Evolutionary conservation across 2,329 filamentous ascomycete species (phyloP).

Genomic region (Tolypocladium tropicale): DNA sequence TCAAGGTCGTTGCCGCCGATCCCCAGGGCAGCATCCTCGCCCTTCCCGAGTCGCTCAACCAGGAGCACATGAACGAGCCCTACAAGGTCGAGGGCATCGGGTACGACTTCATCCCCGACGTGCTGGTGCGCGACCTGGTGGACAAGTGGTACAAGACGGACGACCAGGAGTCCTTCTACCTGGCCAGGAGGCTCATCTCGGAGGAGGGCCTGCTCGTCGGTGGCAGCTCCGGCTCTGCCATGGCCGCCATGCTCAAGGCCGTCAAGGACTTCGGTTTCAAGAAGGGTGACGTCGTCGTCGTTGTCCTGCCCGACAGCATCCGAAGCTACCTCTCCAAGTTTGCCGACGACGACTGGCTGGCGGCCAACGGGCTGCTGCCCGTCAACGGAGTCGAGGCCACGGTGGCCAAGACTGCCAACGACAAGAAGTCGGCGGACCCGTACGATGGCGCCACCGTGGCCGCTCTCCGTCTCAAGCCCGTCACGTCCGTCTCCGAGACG

Average conservation of each 20-base stretch:
- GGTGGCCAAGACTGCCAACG: slow-evolving; percentile 23
- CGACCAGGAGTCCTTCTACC: slow-evolving; percentile 81
- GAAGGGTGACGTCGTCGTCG: slow-evolving; percentile 81
- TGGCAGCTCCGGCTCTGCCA: slow-evolving; percentile 85
- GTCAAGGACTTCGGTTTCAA: slow-evolving; percentile 66
- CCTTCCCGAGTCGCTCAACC: slow-evolving; percentile 68
- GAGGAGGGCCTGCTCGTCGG: slow-evolving; percentile 93
- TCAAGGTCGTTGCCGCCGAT: slow-evolving; percentile 89
- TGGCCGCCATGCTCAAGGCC: slow-evolving; percentile 70
- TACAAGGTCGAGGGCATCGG: slow-evolving; percentile 99
- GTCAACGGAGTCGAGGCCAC: slow-evolving; percentile 38
- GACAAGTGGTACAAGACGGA: slow-evolving; percentile 99
- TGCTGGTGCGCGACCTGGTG: slow-evolving; percentile 68
- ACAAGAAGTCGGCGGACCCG: slow-evolving; percentile 45
- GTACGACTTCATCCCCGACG: slow-evolving; percentile 96
- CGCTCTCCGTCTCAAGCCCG: slow-evolving; percentile 80
- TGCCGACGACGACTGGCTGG: slow-evolving; percentile 97
- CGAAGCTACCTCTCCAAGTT: slow-evolving; percentile 97
- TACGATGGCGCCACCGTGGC: slow-evolving; percentile 73
- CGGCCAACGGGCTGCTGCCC: slow-evolving; percentile 87
- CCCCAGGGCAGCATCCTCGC: slow-evolving; percentile 88
- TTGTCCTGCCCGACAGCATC: slow-evolving; percentile 90
- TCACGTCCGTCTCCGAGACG: slow-evolving; percentile 68
- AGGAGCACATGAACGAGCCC: slow-evolving; percentile 66
- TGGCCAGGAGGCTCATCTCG: slow-evolving; percentile 79